phyloP scores from a whole-genome alignment of 192 early-diverging fungal species.

The Thoreauomyces humboldtii region DNA sequence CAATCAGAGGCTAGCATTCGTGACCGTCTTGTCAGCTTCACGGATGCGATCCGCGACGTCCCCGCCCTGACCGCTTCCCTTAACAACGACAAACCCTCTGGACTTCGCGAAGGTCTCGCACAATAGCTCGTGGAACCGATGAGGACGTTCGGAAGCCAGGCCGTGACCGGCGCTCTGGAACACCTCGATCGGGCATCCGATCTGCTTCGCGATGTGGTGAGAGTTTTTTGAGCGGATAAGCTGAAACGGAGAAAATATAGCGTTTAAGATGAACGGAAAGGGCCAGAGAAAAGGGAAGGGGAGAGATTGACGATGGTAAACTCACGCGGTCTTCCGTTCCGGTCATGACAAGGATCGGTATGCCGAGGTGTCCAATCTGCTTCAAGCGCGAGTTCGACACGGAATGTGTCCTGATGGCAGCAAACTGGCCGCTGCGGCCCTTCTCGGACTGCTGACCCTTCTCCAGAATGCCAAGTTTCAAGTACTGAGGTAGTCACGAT shows the following conservation, averaged over 20 bases:
- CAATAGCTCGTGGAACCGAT: constrained; percentile 22
- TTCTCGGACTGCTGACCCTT: constrained; percentile 34
- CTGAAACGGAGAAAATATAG: constrained; percentile 7
- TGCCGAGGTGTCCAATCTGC: constrained; percentile 24
- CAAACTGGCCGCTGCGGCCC: constrained; percentile 31
- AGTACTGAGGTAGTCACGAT: no score
- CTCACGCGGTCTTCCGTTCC: constrained; percentile 38
- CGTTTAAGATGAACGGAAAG: no score
- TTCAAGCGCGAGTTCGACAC: constrained; percentile 27
- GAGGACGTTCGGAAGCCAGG: constrained; percentile 6
- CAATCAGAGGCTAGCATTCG: no score
- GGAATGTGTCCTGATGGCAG: constrained; percentile 35
- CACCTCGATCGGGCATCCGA: constrained; percentile 30
- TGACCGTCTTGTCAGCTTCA: no score
- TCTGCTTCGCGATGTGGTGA: constrained; percentile 31
- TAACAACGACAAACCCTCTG: constrained; percentile 3
- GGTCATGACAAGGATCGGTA: constrained; percentile 40
- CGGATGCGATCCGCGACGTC: no score
- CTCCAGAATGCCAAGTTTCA: no score
- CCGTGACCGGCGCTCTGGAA: constrained; percentile 41
- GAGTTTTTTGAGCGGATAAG: constrained; percentile 40
- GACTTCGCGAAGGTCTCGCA: constrained; percentile 12
- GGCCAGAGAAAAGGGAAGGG: no score
- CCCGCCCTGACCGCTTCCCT: no score
- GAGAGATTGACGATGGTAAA: no score